Percentiles rank a stretch among this genome's conserved stretches.
These are phyloP conservation scores for Cucumis hystrix DNA, from an alignment of 306 rosid genomes.

Conservation along the genomic window DNA sequence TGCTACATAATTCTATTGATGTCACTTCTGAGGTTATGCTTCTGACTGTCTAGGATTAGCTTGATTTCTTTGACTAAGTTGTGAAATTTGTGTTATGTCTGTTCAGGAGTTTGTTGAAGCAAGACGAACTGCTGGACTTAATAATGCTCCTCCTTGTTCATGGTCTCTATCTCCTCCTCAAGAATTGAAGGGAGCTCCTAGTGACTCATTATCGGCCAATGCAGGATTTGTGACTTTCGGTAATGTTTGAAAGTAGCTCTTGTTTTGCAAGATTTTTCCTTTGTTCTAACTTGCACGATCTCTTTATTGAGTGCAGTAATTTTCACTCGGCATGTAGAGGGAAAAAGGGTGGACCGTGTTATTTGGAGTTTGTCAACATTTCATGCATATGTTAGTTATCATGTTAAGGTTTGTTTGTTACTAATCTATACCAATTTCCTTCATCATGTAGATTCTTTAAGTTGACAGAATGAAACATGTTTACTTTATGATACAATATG, in stretches of 20 bases:
- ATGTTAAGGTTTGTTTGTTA: slow-evolving; percentile 61
- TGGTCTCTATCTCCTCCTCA: slow-evolving; percentile 77
- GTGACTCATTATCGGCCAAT: slow-evolving; percentile 66
- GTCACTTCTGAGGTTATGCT: neutral
- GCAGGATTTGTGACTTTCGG: slow-evolving; percentile 96
- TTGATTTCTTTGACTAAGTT: slow-evolving; percentile 3
- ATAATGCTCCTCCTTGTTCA: slow-evolving; percentile 69
- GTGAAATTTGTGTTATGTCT: slow-evolving; percentile 3
- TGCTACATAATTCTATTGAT: neutral
- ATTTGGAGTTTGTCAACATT: slow-evolving; percentile 90
- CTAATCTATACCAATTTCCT: slow-evolving; percentile 7
- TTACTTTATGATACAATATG: neutral
- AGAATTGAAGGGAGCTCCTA: slow-evolving; percentile 59
- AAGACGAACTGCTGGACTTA: slow-evolving; percentile 79
- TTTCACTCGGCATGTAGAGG: slow-evolving; percentile 87
- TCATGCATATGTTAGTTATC: slow-evolving; percentile 94
- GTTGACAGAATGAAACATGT: neutral
- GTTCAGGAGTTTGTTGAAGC: slow-evolving; percentile 95
- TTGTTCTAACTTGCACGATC: slow-evolving; percentile 1
- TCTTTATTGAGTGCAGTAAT: slow-evolving; percentile 52
- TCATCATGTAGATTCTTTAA: neutral
- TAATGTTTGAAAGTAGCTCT: slow-evolving; percentile 25
- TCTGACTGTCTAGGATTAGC: neutral
- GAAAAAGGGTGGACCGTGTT: slow-evolving; percentile 72
- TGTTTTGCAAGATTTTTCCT: slow-evolving; percentile 2